These are phyloP conservation scores for Mortierella polycephala DNA, from an alignment of 371 early-diverging fungal genomes.

Conservation along the genomic window DNA sequence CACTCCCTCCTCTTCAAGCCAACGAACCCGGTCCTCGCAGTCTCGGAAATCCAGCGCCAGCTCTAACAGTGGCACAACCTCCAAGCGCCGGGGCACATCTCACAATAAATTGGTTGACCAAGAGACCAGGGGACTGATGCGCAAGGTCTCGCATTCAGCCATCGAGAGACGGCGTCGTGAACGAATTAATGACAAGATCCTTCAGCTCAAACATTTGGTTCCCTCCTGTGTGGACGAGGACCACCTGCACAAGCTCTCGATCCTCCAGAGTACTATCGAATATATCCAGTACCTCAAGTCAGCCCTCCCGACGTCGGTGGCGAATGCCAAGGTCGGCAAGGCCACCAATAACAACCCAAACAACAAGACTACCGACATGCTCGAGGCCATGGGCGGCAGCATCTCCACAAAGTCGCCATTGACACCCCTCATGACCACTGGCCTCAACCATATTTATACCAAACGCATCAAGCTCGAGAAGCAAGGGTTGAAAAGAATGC, in stretches of 20 bases:
- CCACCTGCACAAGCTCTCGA: conserved; percentile 77
- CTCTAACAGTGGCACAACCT: neutral
- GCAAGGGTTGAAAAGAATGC: conserved; percentile 6
- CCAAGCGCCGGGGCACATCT: conserved; percentile 27
- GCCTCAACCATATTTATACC: conserved; percentile 25
- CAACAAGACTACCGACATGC: conserved; percentile 55
- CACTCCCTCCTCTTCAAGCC: neutral
- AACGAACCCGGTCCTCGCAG: conserved; percentile 11
- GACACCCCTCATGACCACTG: conserved; percentile 52
- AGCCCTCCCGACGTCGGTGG: conserved; percentile 57
- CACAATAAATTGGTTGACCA: conserved; percentile 26
- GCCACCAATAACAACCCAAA: conserved; percentile 52
- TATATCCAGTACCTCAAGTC: conserved; percentile 72
- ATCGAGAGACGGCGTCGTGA: conserved; percentile 83
- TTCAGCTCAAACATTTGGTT: conserved; percentile 59
- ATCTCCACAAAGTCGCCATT: conserved; percentile 30
- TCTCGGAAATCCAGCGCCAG: conserved; percentile 23
- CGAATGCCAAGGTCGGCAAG: conserved; percentile 42
- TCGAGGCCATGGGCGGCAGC: conserved; percentile 38
- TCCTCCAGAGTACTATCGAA: conserved; percentile 78
- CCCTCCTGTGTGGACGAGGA: conserved; percentile 73
- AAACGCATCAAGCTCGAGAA: conserved; percentile 26
- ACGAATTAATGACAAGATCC: conserved; percentile 76
- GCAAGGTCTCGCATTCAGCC: conserved; percentile 80
- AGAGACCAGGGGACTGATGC: conserved; percentile 61